phyloP scores from a whole-genome alignment of 2,329 filamentous ascomycete genomes.

The Metarhizium sp. region DNA sequence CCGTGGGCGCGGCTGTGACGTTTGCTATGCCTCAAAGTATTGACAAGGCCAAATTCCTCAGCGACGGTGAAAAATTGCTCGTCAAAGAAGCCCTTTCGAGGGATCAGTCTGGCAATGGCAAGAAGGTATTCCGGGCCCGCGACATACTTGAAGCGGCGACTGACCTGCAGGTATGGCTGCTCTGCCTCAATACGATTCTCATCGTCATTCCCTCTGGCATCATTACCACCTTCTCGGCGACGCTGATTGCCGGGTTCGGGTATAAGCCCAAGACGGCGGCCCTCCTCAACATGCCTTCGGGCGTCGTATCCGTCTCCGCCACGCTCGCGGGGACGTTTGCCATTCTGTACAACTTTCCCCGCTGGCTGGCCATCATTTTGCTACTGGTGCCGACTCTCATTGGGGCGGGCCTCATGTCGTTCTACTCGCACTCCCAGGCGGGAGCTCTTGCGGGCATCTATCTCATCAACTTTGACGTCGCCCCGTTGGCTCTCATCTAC shows the following conservation, averaged over 20 bases:
- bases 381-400: constrained; percentile 14
- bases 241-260: constrained; percentile 26
- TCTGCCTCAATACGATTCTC: constrained; percentile 18
- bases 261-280: constrained; percentile 27
- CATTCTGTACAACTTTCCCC: constrained; percentile 17
- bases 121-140: constrained; percentile 27
- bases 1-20: constrained; percentile 33
- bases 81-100: constrained; percentile 51
- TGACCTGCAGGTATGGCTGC: constrained; percentile 32
- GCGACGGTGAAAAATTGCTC: constrained; percentile 17
- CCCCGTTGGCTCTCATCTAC: constrained; percentile 42
- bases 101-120: constrained; percentile 29
- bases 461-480: constrained; percentile 34
- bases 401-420: constrained; percentile 18
- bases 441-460: constrained; percentile 17
- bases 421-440: constrained; percentile 10
- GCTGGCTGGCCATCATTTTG: constrained; percentile 16
- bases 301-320: constrained; percentile 11
- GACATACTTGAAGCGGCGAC: constrained; percentile 31
- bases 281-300: constrained; percentile 30
- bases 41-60: constrained; percentile 6
- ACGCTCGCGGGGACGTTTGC: constrained; percentile 14
- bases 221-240: constrained; percentile 24
- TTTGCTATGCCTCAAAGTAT: constrained; percentile 31
- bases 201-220: constrained; percentile 18